phyloP scores from a whole-genome alignment of 179 eudicot genomes.

The Carnegiea gigantea region DNA sequence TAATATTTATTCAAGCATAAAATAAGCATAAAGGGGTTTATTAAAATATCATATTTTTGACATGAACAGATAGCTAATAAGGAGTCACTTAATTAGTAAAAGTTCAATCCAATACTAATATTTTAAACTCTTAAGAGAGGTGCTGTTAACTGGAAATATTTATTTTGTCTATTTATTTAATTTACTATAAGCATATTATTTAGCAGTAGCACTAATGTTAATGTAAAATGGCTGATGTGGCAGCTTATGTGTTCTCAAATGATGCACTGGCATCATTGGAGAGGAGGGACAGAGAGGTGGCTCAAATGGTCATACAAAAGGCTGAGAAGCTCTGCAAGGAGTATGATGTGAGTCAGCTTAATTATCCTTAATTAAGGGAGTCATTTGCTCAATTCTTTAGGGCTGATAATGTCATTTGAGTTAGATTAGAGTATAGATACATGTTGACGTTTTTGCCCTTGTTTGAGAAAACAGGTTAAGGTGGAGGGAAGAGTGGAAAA shows the following conservation, averaged over 20 bases:
- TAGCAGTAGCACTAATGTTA: neutral
- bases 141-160: neutral
- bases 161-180: too few species aligned
- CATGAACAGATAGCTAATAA: too few species aligned
- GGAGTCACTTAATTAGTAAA: too few species aligned
- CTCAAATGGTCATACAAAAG: slow-evolving; percentile 46
- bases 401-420: slow-evolving; percentile 12
- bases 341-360: slow-evolving; percentile 33
- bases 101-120: too few species aligned
- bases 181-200: neutral
- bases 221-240: neutral
- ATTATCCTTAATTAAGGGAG: too few species aligned
- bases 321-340: slow-evolving; percentile 58
- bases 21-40: too few species aligned
- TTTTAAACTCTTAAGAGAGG: too few species aligned
- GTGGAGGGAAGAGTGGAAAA: slow-evolving; percentile 50
- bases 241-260: slow-evolving; percentile 51
- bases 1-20: too few species aligned
- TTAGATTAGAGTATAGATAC: too few species aligned
- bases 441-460: neutral
- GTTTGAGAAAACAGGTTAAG: slow-evolving; percentile 40
- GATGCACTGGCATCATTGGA: slow-evolving; percentile 61
- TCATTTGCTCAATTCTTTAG: neutral
- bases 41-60: too few species aligned
- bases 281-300: slow-evolving; percentile 63